These are phyloP conservation scores for Plasmodium gaboni DNA, from an alignment of 169 alveolate species.

Conservation along the genomic window DNA sequence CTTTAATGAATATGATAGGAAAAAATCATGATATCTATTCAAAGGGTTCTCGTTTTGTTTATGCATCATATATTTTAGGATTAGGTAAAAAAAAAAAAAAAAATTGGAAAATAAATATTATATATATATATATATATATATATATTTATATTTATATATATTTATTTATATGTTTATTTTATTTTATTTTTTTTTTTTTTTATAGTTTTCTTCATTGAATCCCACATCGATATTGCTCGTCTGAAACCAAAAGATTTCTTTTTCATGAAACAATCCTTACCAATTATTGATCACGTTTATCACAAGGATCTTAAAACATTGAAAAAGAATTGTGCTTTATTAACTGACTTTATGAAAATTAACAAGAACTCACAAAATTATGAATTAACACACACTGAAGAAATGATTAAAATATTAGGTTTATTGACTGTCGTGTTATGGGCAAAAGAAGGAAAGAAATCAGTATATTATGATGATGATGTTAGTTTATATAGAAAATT, in stretches of 20 bases:
- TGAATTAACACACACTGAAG: slow-evolving; percentile 17
- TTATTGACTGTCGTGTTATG: slow-evolving; percentile 23
- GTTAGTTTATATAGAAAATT: slow-evolving; percentile 51
- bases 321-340: slow-evolving; percentile 11
- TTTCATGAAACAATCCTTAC: slow-evolving; percentile 41
- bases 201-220: slow-evolving; percentile 39
- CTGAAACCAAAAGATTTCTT: slow-evolving; percentile 35
- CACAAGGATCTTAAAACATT: slow-evolving; percentile 1
- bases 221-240: slow-evolving; percentile 50
- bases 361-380: neutral
- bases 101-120: neutral
- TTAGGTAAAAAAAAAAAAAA: slow-evolving; percentile 11
- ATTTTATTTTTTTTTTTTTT: neutral
- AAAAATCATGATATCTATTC: slow-evolving; percentile 50
- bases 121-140: neutral
- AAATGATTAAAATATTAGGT: slow-evolving; percentile 27
- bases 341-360: slow-evolving; percentile 14
- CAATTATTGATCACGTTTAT: slow-evolving; percentile 1
- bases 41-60: slow-evolving; percentile 30
- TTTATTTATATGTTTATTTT: neutral
- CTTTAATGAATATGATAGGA: slow-evolving; percentile 35
- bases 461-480: slow-evolving; percentile 34
- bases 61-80: slow-evolving; percentile 44
- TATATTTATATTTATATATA: neutral
- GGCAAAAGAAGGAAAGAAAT: slow-evolving; percentile 67